A percentile compares a stretch with the other conserved stretches of the same genome.
Conservation (phyloP, 2,329 filamentous ascomycete species). For the Curvularia hawaiiensis region DNA sequence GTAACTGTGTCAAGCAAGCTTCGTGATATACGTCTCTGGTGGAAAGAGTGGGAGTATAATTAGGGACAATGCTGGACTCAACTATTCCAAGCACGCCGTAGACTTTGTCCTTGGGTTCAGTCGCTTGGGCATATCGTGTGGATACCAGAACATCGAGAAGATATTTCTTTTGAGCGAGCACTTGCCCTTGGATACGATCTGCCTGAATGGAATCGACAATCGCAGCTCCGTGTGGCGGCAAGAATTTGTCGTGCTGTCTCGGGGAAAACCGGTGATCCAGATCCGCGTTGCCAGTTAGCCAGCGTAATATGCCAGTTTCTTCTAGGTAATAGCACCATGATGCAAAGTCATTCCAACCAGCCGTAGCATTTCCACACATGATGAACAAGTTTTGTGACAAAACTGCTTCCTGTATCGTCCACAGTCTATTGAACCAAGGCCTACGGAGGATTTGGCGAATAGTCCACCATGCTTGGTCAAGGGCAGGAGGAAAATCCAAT, state of each 20-base stretch:
- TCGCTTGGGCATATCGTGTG: conserved; percentile 31
- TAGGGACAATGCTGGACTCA: conserved; percentile 15
- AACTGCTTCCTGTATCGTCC: conserved; percentile 34
- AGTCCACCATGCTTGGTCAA: conserved; percentile 21
- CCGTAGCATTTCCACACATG: conserved; percentile 23
- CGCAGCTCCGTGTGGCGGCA: conserved; percentile 11
- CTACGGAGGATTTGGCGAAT: conserved; percentile 23
- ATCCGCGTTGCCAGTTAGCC: conserved; percentile 11
- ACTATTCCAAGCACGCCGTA: conserved; percentile 33
- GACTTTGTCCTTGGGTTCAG: conserved; percentile 32
- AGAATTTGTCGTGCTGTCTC: background rate
- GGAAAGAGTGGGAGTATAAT: conserved; percentile 19
- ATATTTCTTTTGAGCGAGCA: conserved; percentile 4
- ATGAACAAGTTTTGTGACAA: conserved; percentile 25
- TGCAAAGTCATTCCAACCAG: conserved; percentile 29
- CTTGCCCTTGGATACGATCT: conserved; percentile 13
- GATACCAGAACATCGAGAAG: conserved; percentile 22
- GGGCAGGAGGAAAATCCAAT: conserved; percentile 18
- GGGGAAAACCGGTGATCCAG: conserved; percentile 6
- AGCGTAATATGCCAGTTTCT: conserved; percentile 17
- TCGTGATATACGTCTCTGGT: conserved; percentile 26
- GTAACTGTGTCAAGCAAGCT: conserved; percentile 20
- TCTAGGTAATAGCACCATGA: conserved; percentile 23
- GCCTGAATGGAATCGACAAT: conserved; percentile 19
- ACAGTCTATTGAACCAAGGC: conserved; percentile 30